A percentile compares a stretch with the other conserved stretches of the same genome.
Conservation (phyloP, 495 filamentous ascomycete species). For the Viridothelium virens region DNA sequence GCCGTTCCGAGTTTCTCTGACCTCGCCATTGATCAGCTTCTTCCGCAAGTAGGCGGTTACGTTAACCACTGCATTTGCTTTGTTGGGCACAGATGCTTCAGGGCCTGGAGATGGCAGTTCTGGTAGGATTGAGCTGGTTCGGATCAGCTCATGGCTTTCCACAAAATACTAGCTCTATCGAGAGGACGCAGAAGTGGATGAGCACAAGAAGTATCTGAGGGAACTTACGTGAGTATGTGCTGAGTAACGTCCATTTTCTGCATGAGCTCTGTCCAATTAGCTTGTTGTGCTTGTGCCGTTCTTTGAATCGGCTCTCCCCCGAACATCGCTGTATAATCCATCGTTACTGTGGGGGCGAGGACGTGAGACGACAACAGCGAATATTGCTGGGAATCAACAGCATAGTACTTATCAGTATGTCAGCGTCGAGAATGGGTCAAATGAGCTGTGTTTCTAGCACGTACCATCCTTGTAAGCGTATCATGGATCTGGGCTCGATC, state of each 20-base stretch:
- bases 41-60: slow-evolving; percentile 6
- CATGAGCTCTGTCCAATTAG: not conserved
- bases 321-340: slow-evolving; percentile 4
- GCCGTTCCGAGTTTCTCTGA: not conserved
- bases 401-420: not conserved
- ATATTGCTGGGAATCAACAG: not conserved
- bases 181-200: not conserved
- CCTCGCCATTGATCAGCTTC: not conserved
- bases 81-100: not conserved
- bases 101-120: not conserved
- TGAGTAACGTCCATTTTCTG: slow-evolving; percentile 7
- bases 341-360: not conserved
- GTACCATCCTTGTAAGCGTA: not conserved
- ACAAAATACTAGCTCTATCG: not conserved
- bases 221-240: slow-evolving; percentile 3
- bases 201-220: not conserved
- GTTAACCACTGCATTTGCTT: not conserved
- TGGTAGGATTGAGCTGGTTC: not conserved
- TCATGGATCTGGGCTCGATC: slow-evolving; percentile 5
- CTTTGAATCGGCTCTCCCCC: slow-evolving; percentile 1
- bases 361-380: not conserved
- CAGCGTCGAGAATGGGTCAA: not conserved
- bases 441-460: not conserved
- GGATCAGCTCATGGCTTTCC: not conserved
- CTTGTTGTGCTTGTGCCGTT: not conserved